Conservation (phyloP, 495 filamentous ascomycete genomes). For the Hypoxylon crocopeplum region DNA sequence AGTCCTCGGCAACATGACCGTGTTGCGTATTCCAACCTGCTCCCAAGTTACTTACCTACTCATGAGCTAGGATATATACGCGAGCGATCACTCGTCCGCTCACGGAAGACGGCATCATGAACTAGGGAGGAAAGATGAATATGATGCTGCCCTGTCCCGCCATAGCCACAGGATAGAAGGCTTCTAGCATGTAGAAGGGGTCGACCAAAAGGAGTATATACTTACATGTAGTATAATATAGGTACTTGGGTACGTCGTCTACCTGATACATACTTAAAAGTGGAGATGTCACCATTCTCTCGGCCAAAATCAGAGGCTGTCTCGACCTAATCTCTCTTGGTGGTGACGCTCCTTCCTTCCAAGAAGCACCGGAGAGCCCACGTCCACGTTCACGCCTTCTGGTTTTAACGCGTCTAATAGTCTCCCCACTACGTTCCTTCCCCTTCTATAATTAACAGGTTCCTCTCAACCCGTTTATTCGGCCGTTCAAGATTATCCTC, state of each 20-base stretch:
- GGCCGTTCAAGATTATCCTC: neutral
- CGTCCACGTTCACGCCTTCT: too few relatives aligned
- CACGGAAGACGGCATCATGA: neutral
- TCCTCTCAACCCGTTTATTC: constrained; percentile 12
- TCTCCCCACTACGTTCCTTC: neutral
- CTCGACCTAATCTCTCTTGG: constrained; percentile 34
- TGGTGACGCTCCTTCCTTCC: constrained; percentile 22
- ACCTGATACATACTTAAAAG: constrained; percentile 28
- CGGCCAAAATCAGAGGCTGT: constrained; percentile 35
- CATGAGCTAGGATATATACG: too few relatives aligned
- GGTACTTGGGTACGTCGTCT: constrained; percentile 23
- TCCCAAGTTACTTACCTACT: too few relatives aligned
- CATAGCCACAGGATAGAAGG: constrained; percentile 2
- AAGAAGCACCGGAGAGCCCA: constrained; percentile 12
- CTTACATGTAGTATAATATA: too few relatives aligned
- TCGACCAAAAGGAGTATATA: too few relatives aligned
- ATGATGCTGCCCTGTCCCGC: constrained; percentile 3
- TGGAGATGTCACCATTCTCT: constrained; percentile 27
- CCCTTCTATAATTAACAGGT: constrained; percentile 17
- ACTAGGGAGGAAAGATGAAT: neutral
- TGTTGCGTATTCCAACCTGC: too few relatives aligned
- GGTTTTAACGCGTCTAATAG: too few relatives aligned
- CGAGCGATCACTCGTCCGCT: too few relatives aligned
- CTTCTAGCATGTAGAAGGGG: constrained; percentile 18
- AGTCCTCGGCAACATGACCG: too few relatives aligned